Evolutionary conservation across 164 flowering plant species (phyloP).

Genomic region (Paratinospora sagittata): DNA sequence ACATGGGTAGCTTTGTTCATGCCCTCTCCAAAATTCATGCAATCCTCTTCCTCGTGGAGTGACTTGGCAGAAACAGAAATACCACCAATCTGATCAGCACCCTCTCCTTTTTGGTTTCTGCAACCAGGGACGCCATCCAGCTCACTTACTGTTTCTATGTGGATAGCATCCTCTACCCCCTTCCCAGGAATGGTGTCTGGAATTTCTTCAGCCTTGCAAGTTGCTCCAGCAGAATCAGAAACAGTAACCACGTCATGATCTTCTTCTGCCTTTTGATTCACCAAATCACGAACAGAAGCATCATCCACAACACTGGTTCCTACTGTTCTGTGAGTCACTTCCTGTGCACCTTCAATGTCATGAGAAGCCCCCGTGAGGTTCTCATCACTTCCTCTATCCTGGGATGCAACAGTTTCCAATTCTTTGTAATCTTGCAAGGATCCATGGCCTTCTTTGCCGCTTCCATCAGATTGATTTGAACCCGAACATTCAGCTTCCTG

Average conservation of each 20-base stretch:
- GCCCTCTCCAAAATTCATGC: background rate
- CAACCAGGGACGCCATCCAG: background rate
- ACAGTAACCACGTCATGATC: slow-evolving; percentile 6
- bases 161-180: background rate
- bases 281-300: slow-evolving; percentile 13
- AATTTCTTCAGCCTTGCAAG: slow-evolving; percentile 8
- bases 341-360: slow-evolving; percentile 6
- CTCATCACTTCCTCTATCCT: slow-evolving; percentile 15
- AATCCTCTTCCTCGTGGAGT: background rate
- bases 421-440: slow-evolving; percentile 4
- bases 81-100: background rate
- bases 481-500: slow-evolving; percentile 69
- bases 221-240: slow-evolving; percentile 12
- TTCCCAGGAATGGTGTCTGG: slow-evolving; percentile 9
- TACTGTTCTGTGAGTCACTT: slow-evolving; percentile 7
- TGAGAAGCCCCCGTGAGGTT: slow-evolving; percentile 11
- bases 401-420: slow-evolving; percentile 9
- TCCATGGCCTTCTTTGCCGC: slow-evolving; percentile 6
- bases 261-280: slow-evolving; percentile 7
- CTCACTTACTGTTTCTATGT: slow-evolving; percentile 3
- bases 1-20: slow-evolving; percentile 1
- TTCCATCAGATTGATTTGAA: slow-evolving; percentile 27
- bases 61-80: background rate
- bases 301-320: slow-evolving; percentile 14
- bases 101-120: background rate